These are phyloP conservation scores for Tetraselmis chui DNA, from an alignment of 139 green algal species.

Conservation along the genomic window DNA sequence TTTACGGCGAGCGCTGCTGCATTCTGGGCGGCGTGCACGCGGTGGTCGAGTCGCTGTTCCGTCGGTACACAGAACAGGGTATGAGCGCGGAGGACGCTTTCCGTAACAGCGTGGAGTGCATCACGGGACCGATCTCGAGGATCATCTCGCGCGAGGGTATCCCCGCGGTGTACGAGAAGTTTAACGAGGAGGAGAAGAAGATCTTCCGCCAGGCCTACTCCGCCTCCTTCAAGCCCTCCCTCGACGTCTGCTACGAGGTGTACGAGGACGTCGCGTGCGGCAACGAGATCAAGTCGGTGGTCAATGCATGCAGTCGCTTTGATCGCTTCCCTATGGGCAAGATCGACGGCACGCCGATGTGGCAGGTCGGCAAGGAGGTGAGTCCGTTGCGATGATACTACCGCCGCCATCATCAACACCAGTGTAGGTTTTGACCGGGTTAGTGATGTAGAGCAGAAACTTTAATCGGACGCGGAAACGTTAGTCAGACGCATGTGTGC, in stretches of 20 bases:
- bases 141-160: constrained; percentile 96
- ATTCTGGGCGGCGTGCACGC: constrained; percentile 97
- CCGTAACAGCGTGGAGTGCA: constrained; percentile 91
- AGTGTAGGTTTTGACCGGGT: too few relatives aligned
- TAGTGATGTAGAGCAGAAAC: too few relatives aligned
- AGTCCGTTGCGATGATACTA: constrained; percentile 22
- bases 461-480: too few relatives aligned
- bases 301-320: constrained; percentile 86
- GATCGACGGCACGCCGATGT: constrained; percentile 98
- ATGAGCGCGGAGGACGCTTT: constrained; percentile 91
- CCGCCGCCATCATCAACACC: not conserved
- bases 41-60: constrained; percentile 95
- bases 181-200: constrained; percentile 81
- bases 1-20: constrained; percentile 97
- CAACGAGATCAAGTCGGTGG: constrained; percentile 97
- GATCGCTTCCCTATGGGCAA: constrained; percentile 97
- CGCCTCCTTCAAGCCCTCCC: constrained; percentile 76
- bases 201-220: constrained; percentile 82
- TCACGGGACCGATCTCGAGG: constrained; percentile 91
- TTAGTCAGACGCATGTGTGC: too few relatives aligned
- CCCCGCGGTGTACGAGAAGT: constrained; percentile 87
- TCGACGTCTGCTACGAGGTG: constrained; percentile 97
- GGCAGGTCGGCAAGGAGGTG: constrained; percentile 88
- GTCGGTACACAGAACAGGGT: constrained; percentile 76
- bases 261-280: constrained; percentile 97